A percentile compares a stretch with the other conserved stretches of the same genome.
Conservation (phyloP, 169 alveolate genomes). For the Eimeria acervulina region DNA sequence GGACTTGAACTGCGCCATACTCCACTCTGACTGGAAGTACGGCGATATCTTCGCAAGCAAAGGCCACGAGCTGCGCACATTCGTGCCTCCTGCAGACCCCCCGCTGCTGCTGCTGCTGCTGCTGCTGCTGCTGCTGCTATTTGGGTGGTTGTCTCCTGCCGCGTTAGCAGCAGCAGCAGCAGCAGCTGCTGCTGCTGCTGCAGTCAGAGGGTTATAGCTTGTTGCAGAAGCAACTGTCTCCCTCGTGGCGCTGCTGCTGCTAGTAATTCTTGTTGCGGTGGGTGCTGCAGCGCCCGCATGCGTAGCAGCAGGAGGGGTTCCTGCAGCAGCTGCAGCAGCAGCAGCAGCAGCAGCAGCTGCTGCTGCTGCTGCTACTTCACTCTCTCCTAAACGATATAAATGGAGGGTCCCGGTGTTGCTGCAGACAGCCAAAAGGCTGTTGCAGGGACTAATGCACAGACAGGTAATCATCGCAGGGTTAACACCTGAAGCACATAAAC, state of each 20-base stretch:
- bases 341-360: slow-evolving; percentile 50
- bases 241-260: slow-evolving; percentile 58
- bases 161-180: background rate
- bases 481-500: background rate
- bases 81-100: background rate
- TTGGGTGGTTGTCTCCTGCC: no score
- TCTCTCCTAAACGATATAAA: slow-evolving; percentile 30
- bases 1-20: slow-evolving; percentile 33
- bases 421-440: slow-evolving; percentile 35
- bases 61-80: slow-evolving; percentile 39
- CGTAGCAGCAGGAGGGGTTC: background rate
- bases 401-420: slow-evolving; percentile 54
- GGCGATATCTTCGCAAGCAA: slow-evolving; percentile 22
- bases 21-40: slow-evolving; percentile 39
- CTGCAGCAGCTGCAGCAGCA: background rate
- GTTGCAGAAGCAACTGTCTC: slow-evolving; percentile 35
- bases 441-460: slow-evolving; percentile 34
- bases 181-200: background rate
- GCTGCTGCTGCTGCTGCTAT: background rate
- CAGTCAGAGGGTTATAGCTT: slow-evolving; percentile 38
- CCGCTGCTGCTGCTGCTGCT: background rate
- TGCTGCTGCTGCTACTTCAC: slow-evolving; percentile 36
- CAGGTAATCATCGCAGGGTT: slow-evolving; percentile 15
- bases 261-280: background rate
- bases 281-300: slow-evolving; percentile 43